Percentiles rank a stretch among this genome's conserved stretches.
Conservation (phyloP, 1,139 yeast species). For the Debaryomycetaceae sp. region DNA sequence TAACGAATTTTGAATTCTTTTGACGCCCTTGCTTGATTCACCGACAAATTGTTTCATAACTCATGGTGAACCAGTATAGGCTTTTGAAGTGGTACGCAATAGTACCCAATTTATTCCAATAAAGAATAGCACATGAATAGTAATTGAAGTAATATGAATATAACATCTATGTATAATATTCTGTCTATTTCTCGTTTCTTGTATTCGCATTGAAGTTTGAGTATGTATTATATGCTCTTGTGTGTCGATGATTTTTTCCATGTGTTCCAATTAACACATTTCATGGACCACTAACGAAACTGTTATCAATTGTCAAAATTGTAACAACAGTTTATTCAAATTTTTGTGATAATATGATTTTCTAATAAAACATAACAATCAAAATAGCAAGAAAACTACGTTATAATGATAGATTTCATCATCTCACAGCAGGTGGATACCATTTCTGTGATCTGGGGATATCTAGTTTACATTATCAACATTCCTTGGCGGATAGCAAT, state of each 20-base stretch:
- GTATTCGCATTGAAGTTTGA: too few species aligned
- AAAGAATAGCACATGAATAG: not conserved
- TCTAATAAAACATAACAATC: not conserved
- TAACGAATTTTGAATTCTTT: not conserved
- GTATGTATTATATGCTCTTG: too few species aligned
- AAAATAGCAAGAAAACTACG: not conserved
- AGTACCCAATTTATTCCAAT: not conserved
- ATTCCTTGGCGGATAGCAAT: not conserved
- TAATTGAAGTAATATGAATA: too few species aligned
- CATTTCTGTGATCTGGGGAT: not conserved
- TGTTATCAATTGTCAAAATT: too few species aligned
- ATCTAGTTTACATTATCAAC: not conserved
- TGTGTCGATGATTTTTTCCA: too few species aligned
- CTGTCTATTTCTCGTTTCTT: too few species aligned
- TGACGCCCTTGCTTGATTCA: not conserved
- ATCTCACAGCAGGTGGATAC: slow-evolving; percentile 2
- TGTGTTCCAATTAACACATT: too few species aligned
- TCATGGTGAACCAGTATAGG: not conserved
- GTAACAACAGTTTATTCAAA: too few species aligned
- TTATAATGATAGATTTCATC: not conserved
- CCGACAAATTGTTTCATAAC: not conserved
- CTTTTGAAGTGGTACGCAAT: not conserved
- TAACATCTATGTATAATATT: too few species aligned
- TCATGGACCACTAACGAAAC: too few species aligned
- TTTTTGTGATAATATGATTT: not conserved